A percentile compares a stretch with the other conserved stretches of the same genome.
Evolutionary conservation across 257 asterid genomes (phyloP).

Genomic region (Echium plantagineum): DNA sequence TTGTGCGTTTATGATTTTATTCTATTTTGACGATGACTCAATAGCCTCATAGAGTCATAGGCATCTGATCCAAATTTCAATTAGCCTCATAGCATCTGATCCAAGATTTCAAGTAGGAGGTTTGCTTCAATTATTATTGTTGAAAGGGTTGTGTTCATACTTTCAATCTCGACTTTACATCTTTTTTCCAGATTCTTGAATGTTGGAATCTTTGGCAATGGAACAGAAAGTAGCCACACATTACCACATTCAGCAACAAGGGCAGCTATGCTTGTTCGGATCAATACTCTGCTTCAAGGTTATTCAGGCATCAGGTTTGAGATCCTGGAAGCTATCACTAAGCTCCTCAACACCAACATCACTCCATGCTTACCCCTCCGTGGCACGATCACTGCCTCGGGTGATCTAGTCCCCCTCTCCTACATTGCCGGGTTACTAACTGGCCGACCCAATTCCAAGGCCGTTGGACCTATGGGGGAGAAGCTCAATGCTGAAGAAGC

Average conservation of each 20-base stretch:
- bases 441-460: slow-evolving; percentile 19
- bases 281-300: slow-evolving; percentile 25
- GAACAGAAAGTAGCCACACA: slow-evolving; percentile 16
- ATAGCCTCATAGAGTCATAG: too few relatives aligned
- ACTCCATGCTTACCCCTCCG: slow-evolving; percentile 25
- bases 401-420: slow-evolving; percentile 21
- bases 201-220: slow-evolving; percentile 20
- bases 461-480: slow-evolving; percentile 17
- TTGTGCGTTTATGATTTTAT: too few relatives aligned
- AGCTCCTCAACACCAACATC: slow-evolving; percentile 17
- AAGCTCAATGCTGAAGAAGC: slow-evolving; percentile 10
- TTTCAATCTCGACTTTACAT: too few relatives aligned
- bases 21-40: too few relatives aligned
- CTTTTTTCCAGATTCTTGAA: slow-evolving; percentile 23
- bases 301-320: slow-evolving; percentile 26
- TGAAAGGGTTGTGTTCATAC: too few relatives aligned
- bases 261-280: slow-evolving; percentile 25
- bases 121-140: too few relatives aligned
- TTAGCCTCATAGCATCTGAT: too few relatives aligned
- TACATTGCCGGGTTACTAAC: slow-evolving; percentile 21
- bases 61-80: too few relatives aligned
- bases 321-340: slow-evolving; percentile 22
- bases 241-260: slow-evolving; percentile 18
- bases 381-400: slow-evolving; percentile 23
- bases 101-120: too few relatives aligned